Conservation (phyloP, 768 basidiomycete species). For the Tulasnella sp. region DNA sequence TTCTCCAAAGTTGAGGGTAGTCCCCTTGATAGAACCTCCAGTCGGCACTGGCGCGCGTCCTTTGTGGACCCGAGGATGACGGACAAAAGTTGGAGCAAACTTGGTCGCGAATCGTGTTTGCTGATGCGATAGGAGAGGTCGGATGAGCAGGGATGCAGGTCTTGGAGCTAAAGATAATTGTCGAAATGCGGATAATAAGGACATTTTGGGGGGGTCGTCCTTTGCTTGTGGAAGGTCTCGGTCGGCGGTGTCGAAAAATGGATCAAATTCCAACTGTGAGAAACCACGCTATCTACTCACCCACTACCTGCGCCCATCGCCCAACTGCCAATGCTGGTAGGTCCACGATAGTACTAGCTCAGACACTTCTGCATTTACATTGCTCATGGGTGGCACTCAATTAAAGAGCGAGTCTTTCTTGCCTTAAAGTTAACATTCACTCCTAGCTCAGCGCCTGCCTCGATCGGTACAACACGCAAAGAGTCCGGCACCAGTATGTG, state of each 20-base stretch:
- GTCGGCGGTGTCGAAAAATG: not conserved
- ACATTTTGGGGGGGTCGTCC: conserved; percentile 14
- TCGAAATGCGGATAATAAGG: conserved; percentile 9
- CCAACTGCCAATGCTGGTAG: no score
- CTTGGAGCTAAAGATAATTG: not conserved
- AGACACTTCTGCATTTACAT: no score
- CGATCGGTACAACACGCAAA: no score
- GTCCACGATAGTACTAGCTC: no score
- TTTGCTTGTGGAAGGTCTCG: not conserved
- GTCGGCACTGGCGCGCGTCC: conserved; percentile 78
- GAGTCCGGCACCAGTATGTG: no score
- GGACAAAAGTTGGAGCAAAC: conserved; percentile 78
- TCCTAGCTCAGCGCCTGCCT: no score
- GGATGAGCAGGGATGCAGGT: not conserved
- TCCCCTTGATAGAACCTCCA: conserved; percentile 91
- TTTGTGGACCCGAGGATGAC: conserved; percentile 86
- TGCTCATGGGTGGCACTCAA: no score
- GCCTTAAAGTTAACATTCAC: no score
- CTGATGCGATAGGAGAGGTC: not conserved
- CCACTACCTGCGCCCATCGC: not conserved
- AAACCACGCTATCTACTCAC: not conserved
- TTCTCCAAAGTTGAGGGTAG: conserved; percentile 85
- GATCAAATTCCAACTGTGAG: not conserved
- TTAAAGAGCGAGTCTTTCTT: no score
- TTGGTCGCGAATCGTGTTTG: conserved; percentile 39